Conservation (phyloP, 768 basidiomycete species). For the Lentinula sp. region DNA sequence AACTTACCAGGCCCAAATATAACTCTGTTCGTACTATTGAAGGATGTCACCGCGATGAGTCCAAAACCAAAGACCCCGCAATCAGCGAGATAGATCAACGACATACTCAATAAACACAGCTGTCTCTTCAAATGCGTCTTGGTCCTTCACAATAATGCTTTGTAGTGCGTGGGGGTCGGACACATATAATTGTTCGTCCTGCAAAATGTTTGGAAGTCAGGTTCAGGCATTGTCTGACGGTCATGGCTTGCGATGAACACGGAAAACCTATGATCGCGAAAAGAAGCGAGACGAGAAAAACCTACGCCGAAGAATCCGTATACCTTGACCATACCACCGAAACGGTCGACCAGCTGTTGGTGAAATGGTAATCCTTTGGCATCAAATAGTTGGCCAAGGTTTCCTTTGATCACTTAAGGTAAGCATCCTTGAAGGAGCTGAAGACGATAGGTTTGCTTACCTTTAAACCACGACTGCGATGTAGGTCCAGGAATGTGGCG, state of each 20-base stretch:
- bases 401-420: conserved; percentile 20
- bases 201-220: not conserved
- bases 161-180: conserved; percentile 44
- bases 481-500: conserved; percentile 26
- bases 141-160: conserved; percentile 41
- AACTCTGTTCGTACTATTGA: conserved; percentile 32
- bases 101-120: conserved; percentile 37
- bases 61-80: not conserved
- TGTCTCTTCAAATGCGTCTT: conserved; percentile 42
- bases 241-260: not conserved
- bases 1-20: conserved; percentile 41
- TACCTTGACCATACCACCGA: conserved; percentile 39
- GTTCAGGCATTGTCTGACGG: not conserved
- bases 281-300: not conserved
- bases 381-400: conserved; percentile 37
- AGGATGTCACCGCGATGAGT: not conserved
- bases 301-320: conserved; percentile 42
- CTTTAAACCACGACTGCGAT: conserved; percentile 27
- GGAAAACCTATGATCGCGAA: too few relatives aligned
- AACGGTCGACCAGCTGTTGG: conserved; percentile 27
- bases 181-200: conserved; percentile 46
- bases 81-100: not conserved
- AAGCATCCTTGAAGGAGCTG: not conserved
- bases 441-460: conserved; percentile 10
- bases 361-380: conserved; percentile 37